These are phyloP conservation scores for Fragilaria crotonensis DNA, from an alignment of 108 stramenopile genomes.

Conservation along the genomic window DNA sequence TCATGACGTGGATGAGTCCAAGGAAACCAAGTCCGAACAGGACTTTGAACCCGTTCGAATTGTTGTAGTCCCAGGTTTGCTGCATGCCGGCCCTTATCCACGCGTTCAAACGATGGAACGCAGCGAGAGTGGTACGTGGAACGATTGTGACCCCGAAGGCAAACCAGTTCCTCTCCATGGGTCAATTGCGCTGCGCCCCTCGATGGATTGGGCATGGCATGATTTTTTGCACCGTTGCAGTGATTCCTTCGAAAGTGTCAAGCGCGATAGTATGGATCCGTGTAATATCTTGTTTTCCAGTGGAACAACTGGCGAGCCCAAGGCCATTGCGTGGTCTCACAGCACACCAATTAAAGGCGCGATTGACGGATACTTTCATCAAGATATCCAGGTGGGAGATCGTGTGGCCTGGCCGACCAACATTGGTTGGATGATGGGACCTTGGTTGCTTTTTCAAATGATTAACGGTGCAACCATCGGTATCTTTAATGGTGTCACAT, in stretches of 20 bases:
- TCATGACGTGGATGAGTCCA: slow-evolving; percentile 9
- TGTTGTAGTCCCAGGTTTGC: slow-evolving; percentile 21
- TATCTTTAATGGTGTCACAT: slow-evolving; percentile 29
- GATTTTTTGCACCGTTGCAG: slow-evolving; percentile 18
- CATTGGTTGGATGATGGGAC: slow-evolving; percentile 40
- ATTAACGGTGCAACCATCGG: slow-evolving; percentile 30
- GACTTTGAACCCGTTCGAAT: slow-evolving; percentile 7
- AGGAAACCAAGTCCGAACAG: slow-evolving; percentile 16
- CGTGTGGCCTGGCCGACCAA: slow-evolving; percentile 30
- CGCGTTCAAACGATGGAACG: neutral
- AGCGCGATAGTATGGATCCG: slow-evolving; percentile 18
- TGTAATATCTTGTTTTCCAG: slow-evolving; percentile 34
- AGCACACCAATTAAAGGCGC: slow-evolving; percentile 31
- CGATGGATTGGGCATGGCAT: slow-evolving; percentile 20
- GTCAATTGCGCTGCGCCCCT: slow-evolving; percentile 11
- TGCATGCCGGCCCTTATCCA: slow-evolving; percentile 18
- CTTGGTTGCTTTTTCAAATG: slow-evolving; percentile 31
- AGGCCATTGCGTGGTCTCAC: slow-evolving; percentile 33
- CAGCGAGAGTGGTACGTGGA: slow-evolving; percentile 10
- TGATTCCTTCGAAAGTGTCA: slow-evolving; percentile 13
- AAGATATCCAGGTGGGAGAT: slow-evolving; percentile 29
- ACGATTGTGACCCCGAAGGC: slow-evolving; percentile 8
- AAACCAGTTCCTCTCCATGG: slow-evolving; percentile 11
- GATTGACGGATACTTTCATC: slow-evolving; percentile 30
- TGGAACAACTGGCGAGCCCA: slow-evolving; percentile 33